Base-by-base conservation (phyloP, 345 rosid genomes). In the Eucalyptus cloeziana region DNA sequence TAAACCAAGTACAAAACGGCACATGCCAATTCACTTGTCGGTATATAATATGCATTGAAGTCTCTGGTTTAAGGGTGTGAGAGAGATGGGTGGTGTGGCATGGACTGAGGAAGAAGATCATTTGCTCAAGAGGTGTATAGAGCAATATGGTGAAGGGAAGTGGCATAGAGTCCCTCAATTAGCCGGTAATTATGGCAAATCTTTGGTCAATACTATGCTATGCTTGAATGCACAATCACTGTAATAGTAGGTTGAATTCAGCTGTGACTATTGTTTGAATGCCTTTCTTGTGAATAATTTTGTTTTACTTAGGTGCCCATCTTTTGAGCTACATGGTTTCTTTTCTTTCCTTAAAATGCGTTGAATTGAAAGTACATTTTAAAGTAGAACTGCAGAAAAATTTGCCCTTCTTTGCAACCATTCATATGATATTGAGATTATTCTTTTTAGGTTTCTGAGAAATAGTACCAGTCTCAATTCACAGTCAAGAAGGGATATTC, bases 91-190 rank as follows among this genome's bases (percentile, higher is more conserved):
- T 43, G 91, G 94, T 24, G 90, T 92, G 64, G 91, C 92, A 7
- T 94, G 95, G 95, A 94, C 92, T 9, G 91, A 91, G 88, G 94
- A 93, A 89, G 95, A 94, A 90, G 95, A 94, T 88, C 89, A 86
- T 24, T 58, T 92, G 91, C 95, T 94, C 86, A 93, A 89, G 92
- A 91, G 87, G 89, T 94, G 94, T 76, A 88, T 94, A 80, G 89
- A 88, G 86, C 94, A 83, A 87, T 86, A 87, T 47, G 94, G 95
- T 6, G 94, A 93, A 91, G 94, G 95, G 86, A 91, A 92, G 37
- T 94, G 95, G 94, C 94, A 90, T 79, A 87, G 92, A 6, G 90
- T 94, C 37, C 94, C 94, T 56, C 87, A 58, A 56, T 71, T 93
- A 45, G 93, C 94, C 11, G 95, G 94, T 94, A 76, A 76, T 40